phyloP scores from a whole-genome alignment of 306 rosid species.

The Trichosanthes cucumerina region DNA sequence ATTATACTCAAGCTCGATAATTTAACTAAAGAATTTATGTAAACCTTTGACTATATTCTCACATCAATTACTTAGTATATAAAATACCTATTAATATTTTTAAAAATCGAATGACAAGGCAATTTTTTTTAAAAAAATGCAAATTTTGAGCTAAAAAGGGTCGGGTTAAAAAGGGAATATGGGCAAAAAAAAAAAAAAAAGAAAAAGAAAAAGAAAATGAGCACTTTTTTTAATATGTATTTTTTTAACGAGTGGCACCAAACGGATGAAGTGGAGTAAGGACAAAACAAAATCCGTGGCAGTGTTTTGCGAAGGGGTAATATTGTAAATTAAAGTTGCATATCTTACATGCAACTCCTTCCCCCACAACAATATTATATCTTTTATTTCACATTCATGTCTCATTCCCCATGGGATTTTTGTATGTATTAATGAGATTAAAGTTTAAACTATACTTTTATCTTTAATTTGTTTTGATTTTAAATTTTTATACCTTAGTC shows the following conservation, averaged over 20 bases:
- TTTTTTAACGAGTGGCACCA: neutral
- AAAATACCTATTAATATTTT: no score
- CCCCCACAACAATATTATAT: neutral
- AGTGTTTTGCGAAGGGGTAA: neutral
- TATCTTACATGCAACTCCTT: neutral
- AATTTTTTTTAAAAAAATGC: no score
- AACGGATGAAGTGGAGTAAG: neutral
- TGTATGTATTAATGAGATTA: neutral
- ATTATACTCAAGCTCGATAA: no score
- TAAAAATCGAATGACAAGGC: no score
- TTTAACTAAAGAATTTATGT: no score
- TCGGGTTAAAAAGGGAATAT: neutral
- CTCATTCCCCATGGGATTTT: neutral
- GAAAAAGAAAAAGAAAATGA: neutral
- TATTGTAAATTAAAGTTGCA: neutral
- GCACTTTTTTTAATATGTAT: neutral
- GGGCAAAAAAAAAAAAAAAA: neutral
- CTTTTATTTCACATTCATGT: neutral
- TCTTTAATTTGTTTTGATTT: no score
- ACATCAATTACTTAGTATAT: no score
- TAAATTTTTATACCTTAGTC: no score
- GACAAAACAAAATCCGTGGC: neutral
- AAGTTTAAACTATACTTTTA: neutral
- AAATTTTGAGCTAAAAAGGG: neutral
- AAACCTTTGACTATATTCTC: no score